Conservation (phyloP, 1,139 yeast genomes). For the Blastobotrys ciferrii region DNA sequence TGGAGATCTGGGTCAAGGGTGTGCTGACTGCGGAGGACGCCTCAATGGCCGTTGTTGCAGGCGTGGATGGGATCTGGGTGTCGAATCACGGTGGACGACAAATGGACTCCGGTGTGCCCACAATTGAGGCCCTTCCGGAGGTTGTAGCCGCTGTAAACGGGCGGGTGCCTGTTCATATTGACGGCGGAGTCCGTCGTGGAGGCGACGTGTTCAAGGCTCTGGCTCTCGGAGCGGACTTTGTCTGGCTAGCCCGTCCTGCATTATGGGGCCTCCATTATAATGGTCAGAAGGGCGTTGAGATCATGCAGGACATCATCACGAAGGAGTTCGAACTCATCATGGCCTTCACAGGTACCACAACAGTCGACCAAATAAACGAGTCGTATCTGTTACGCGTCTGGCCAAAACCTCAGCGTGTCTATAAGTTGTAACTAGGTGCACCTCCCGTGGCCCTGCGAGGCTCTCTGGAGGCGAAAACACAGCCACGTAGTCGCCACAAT, state of each 20-base stretch:
- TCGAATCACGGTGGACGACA: constrained; percentile 75
- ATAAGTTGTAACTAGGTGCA: constrained; percentile 7
- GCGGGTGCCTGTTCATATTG: constrained; percentile 57
- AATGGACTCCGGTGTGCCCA: constrained; percentile 58
- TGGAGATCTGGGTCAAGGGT: constrained; percentile 50
- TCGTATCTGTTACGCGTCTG: constrained; percentile 8
- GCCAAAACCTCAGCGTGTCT: constrained; percentile 11
- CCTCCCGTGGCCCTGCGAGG: too few species aligned
- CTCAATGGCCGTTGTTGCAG: constrained; percentile 51
- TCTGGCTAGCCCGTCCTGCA: constrained; percentile 67
- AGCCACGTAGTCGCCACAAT: too few species aligned
- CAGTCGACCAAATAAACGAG: constrained; percentile 6
- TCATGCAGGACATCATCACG: constrained; percentile 31
- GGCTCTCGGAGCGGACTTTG: constrained; percentile 69
- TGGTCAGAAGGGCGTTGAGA: constrained; percentile 62
- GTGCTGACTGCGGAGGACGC: constrained; percentile 63
- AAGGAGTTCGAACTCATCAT: constrained; percentile 34
- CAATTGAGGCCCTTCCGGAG: constrained; percentile 62
- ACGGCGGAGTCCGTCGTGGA: constrained; percentile 68
- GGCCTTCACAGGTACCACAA: constrained; percentile 32
- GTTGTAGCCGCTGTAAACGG: constrained; percentile 49
- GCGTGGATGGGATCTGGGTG: constrained; percentile 59
- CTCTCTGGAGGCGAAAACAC: too few species aligned
- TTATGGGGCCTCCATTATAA: constrained; percentile 62
- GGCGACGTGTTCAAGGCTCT: constrained; percentile 63